Conservation (phyloP, 805 yeast genomes). For the Lipomyces starkeyi region DNA sequence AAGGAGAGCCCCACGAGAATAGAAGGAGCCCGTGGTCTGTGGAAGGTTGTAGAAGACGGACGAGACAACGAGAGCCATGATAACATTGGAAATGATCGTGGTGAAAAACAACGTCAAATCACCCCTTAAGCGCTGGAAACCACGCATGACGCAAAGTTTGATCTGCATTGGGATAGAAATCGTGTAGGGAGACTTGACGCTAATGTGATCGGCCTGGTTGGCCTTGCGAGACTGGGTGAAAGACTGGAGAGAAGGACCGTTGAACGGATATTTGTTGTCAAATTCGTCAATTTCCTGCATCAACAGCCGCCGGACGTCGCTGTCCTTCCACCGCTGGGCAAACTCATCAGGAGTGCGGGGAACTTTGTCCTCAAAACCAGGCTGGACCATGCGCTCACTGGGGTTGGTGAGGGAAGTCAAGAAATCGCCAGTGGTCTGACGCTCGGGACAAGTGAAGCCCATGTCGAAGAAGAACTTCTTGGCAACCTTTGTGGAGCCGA, state of each 20-base stretch:
- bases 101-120: constrained; percentile 59
- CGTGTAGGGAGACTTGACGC: constrained; percentile 53
- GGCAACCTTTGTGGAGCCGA: constrained; percentile 56
- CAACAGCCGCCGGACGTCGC: constrained; percentile 51
- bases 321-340: constrained; percentile 55
- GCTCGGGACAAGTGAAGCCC: constrained; percentile 63
- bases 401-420: constrained; percentile 52
- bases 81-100: constrained; percentile 54
- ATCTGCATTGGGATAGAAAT: constrained; percentile 58
- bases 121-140: constrained; percentile 59
- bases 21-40: constrained; percentile 59
- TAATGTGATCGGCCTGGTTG: constrained; percentile 49
- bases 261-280: constrained; percentile 31
- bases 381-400: constrained; percentile 52
- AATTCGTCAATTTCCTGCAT: constrained; percentile 53
- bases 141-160: constrained; percentile 38
- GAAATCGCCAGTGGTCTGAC: constrained; percentile 58
- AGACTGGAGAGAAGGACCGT: constrained; percentile 39
- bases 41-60: constrained; percentile 65
- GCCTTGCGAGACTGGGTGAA: constrained; percentile 47
- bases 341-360: constrained; percentile 54
- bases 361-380: constrained; percentile 56
- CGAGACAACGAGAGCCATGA: constrained; percentile 67
- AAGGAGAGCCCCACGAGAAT: constrained; percentile 65
- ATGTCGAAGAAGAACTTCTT: constrained; percentile 56